Evolutionary conservation across 768 basidiomycete genomes (phyloP), one percentile per base, ranked within the genome.

Genomic region (Leccinellum rugosiceps): DNA sequence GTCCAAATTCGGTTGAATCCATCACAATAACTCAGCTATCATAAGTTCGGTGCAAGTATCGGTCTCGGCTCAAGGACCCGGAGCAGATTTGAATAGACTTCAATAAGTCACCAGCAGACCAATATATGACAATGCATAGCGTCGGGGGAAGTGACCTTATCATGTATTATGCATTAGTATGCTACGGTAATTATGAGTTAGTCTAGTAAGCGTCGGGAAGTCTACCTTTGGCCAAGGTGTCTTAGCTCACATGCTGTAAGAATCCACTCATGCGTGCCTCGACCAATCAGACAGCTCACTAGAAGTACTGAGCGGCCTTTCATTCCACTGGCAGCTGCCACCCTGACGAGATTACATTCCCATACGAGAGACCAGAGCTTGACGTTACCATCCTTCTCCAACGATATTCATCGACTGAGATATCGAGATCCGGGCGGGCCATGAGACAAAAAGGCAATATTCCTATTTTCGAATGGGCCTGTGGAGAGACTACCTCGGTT

Each of bases 1-100:
- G 51, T 54, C 51, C 60, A 49, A 68, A 59, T 68, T 54, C 55
- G 55, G 54, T 21, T 64, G 25, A 25, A 25, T 25, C 25, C 3
- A 4, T 25, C 25, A 25, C 25, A 3, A 2, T 4, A 4, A 25
- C 3, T 4, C 62, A 45, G 55, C 55, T 8, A 28, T 13, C 21
- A 45, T 45, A 15, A 15, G 15, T 41, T 26, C 15, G 45, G 23
- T 26, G 14, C 21, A 26, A 23, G 38, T 41, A 9, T 41, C n/a
- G 41, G 41, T 28, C 46, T 47, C 46, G 45, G 25, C 45, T 17
- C 45, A 9, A 43, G 19, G 41, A 13, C n/a, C 13, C 43, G 23
- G 21, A 23, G 21, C 23, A 45, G 19, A 11, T 7, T 28, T 21
- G 19, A 43, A 43, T 19, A 19, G 13, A 21, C 43, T 21, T 44